phyloP scores from a whole-genome alignment of 345 rosid species.

The Isatis tinctoria region DNA sequence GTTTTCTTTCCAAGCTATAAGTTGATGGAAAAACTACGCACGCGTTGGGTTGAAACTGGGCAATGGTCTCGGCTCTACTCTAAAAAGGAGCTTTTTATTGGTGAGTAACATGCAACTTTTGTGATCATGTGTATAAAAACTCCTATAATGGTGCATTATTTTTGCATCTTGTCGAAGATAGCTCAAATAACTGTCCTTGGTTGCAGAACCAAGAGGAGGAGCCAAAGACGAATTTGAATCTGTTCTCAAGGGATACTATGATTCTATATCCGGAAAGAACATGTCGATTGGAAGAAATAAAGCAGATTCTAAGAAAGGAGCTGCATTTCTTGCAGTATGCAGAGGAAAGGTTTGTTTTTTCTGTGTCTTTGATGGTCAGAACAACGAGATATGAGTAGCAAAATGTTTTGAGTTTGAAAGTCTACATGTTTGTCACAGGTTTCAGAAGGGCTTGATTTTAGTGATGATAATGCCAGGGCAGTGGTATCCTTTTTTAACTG shows the following conservation, averaged over 20 bases:
- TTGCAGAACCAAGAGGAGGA: conserved; percentile 89
- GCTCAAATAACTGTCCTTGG: conserved; percentile 11
- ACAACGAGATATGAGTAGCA: too few relatives aligned
- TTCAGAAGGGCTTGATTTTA: conserved; percentile 95
- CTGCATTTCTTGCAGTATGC: conserved; percentile 92
- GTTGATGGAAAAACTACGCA: conserved; percentile 84
- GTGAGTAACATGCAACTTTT: conserved; percentile 35
- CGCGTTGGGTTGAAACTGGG: conserved; percentile 87
- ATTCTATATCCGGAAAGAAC: conserved; percentile 41
- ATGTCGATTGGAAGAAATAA: conserved; percentile 46
- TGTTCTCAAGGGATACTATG: conserved; percentile 72
- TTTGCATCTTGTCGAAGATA: background rate
- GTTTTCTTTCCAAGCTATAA: conserved; percentile 97
- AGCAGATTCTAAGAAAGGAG: conserved; percentile 51
- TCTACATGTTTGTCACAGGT: conserved; percentile 54
- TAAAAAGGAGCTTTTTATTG: conserved; percentile 64
- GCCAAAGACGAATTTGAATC: conserved; percentile 78
- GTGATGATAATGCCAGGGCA: conserved; percentile 93
- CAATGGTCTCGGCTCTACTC: conserved; percentile 79
- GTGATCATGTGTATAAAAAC: background rate
- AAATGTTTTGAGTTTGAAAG: background rate
- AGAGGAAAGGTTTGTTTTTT: conserved; percentile 86
- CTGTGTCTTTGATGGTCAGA: background rate
- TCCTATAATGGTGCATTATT: background rate
- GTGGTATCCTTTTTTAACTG: conserved; percentile 79